Evolutionary conservation across 2,329 filamentous ascomycete species (phyloP).

Genomic region (Sporothrix dimorphospora): DNA sequence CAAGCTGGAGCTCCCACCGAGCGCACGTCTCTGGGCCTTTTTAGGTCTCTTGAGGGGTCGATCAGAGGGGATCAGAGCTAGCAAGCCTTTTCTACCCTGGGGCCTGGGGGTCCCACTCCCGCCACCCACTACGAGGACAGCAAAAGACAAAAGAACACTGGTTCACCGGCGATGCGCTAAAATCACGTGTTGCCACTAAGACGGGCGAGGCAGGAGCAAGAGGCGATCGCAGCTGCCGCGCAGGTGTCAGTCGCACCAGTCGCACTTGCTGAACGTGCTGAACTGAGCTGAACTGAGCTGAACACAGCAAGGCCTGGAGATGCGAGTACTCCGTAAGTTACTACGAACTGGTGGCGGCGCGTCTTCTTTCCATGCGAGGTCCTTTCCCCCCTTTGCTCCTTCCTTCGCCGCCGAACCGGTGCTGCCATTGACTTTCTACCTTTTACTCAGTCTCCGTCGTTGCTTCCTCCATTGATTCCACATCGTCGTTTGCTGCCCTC

Average conservation of each 20-base stretch:
- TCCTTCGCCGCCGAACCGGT: conserved; percentile 10
- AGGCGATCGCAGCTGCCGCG: conserved; percentile 9
- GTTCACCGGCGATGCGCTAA: conserved; percentile 8
- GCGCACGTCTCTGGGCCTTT: not conserved
- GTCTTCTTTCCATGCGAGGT: no score
- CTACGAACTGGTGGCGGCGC: no score
- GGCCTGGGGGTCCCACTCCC: not conserved
- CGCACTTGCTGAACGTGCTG: not conserved
- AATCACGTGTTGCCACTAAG: conserved; percentile 15
- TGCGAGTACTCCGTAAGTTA: no score
- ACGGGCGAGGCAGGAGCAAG: conserved; percentile 5
- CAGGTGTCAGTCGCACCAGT: not conserved
- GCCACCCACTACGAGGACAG: not conserved
- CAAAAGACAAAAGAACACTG: no score
- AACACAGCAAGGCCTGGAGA: not conserved
- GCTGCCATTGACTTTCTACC: not conserved
- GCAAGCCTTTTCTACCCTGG: not conserved
- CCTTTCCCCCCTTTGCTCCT: not conserved
- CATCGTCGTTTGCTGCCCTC: not conserved
- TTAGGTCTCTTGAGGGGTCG: not conserved
- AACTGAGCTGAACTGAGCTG: not conserved
- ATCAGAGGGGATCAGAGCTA: not conserved
- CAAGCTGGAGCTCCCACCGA: conserved; percentile 10
- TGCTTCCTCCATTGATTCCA: not conserved
- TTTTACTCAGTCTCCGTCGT: not conserved